Base-by-base conservation (phyloP, 192 early-diverging fungal species). In the Linderina pennispora region DNA sequence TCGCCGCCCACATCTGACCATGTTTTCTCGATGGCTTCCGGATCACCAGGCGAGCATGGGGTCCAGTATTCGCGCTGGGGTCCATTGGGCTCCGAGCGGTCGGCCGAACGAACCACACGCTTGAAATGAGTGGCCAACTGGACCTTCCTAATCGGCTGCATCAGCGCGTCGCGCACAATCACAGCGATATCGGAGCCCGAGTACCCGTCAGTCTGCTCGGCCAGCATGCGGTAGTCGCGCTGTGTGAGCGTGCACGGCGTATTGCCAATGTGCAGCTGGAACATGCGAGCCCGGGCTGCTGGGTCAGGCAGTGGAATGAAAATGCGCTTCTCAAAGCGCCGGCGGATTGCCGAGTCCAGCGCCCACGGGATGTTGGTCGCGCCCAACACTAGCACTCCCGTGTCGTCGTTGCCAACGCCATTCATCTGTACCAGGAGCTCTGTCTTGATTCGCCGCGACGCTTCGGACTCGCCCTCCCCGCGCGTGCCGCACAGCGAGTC, bases 341-440 rank as follows among this genome's bases (percentile, higher is more conserved):
- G 73, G 19, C 94, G 79, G 62, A 99, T 94, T 32, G 94, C 94
- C 17, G 77, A 53, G 74, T 97, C 96, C 38, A 99, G 66, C 25
- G 89, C 83, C 96, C 93, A 99, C 24, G 94, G 96, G 21, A 93
- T 93, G 68, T 97, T 99, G 3, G 93, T 97, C 6, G 94, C 96
- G 1, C 91, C 96, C 26, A 97, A 71, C 3, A 99, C 93, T 40
- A 99, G 73, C 6, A 99, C 84, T n/a, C 93, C 93, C 23, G 80
- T 85, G 72, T 86, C 91, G 58, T 95, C 94, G 55, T 95, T 88
- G 18, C 93, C 93, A 8, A 96, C 96, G 46, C 96, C 95, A 45
- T 98, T 92, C 96, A 98, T 98, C 62, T 97, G 96, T 39, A 98
- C 94, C 6, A 98, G 75, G 37, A 98, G 90, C 74, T 98, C 95